phyloP scores from a whole-genome alignment of 805 yeast genomes.

The Candida corydali region DNA sequence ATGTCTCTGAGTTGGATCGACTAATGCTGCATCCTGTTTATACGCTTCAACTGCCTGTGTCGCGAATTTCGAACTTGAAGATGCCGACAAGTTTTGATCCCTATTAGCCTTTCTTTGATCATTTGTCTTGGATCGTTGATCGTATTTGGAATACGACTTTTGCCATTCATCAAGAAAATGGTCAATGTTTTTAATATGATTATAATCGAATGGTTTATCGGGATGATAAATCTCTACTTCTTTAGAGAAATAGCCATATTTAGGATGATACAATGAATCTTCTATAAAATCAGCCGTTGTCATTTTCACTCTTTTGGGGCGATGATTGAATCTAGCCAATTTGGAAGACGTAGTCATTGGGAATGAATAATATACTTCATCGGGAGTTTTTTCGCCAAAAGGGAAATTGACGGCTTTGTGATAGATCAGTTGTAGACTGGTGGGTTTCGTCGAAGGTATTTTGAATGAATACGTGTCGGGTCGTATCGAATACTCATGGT shows the following conservation, averaged over 20 bases:
- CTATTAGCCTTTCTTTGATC: neutral
- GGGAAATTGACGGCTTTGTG: slow-evolving; percentile 40
- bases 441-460: slow-evolving; percentile 14
- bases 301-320: slow-evolving; percentile 69
- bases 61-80: slow-evolving; percentile 23
- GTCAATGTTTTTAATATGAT: slow-evolving; percentile 55
- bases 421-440: slow-evolving; percentile 18
- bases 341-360: slow-evolving; percentile 32
- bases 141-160: slow-evolving; percentile 53
- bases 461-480: slow-evolving; percentile 45
- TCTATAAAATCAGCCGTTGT: slow-evolving; percentile 77
- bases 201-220: slow-evolving; percentile 59
- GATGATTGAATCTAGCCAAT: slow-evolving; percentile 26
- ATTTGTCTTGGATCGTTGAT: slow-evolving; percentile 14
- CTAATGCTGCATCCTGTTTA: slow-evolving; percentile 18
- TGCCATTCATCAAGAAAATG: slow-evolving; percentile 70
- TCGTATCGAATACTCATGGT: slow-evolving; percentile 42
- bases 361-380: slow-evolving; percentile 33
- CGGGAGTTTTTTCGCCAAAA: slow-evolving; percentile 32
- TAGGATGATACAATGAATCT: slow-evolving; percentile 76
- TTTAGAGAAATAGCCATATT: slow-evolving; percentile 76
- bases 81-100: neutral
- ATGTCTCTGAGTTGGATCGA: slow-evolving; percentile 29
- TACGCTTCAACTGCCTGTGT: slow-evolving; percentile 22
- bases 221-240: slow-evolving; percentile 76